Evolutionary conservation across 805 yeast species (phyloP), one percentile per base, ranked within the genome.

Genomic region (Ogataea corticis): DNA sequence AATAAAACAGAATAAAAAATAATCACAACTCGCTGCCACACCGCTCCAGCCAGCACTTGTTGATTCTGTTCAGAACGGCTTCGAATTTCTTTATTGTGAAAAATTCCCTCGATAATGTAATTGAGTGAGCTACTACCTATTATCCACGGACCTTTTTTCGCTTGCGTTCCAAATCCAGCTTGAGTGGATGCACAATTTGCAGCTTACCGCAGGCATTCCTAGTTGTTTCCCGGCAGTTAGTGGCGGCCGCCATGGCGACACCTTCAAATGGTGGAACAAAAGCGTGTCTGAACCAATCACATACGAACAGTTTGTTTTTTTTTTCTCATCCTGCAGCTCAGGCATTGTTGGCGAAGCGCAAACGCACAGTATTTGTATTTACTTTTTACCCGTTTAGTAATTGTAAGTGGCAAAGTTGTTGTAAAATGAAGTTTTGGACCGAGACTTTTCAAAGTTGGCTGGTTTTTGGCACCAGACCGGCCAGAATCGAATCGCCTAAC

Each of bases 1-100:
- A 40, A 44, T 40, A 43, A 44, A 47, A 46, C 34, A 39, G 44
- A 43, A 33, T 32, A 30, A 23, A 27, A 31, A 28, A 36, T 37
- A 37, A 37, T 37, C 32, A 28, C 25, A 28, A 12, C 40, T 37
- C 40, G 23, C 40, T 37, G 31, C 32, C 40, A 37, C 25, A 35
- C 16, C 25, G 14, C 27, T 25, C 25, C 38, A 35, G 38, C 40
- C 40, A 37, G 32, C 32, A 16, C 32, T 37, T 28, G 40, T 37
- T 28, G 40, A 27, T 27, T 37, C 31, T 27, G 40, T 16, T 37
- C 4, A 17, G 33, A 17, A 37, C 40, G 40, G 40, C 40, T 27
- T 3, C 14, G 21, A 28, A 25, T 4, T 27, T 27, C 12, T 4
- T 17, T 37, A 37, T 37, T 37, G 40, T 37, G 23, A 9, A 25